A percentile compares a stretch with the other conserved stretches of the same genome.
Evolutionary conservation across 139 green algal genomes (phyloP).

Genomic region (Parachlorella kessleri): DNA sequence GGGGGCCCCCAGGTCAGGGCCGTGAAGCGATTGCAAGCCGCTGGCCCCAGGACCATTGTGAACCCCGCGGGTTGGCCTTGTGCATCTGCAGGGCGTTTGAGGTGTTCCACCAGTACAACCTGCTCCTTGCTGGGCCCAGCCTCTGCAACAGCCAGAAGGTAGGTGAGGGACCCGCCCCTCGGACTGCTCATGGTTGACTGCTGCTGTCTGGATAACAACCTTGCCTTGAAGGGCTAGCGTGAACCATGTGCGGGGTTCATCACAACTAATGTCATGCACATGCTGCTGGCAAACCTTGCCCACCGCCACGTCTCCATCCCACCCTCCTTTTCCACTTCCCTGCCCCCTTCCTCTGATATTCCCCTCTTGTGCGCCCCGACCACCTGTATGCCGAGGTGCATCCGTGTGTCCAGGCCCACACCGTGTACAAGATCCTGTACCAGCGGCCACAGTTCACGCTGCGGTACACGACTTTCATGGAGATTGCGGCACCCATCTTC

Average conservation of each 20-base stretch:
- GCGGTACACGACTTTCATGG: slow-evolving; percentile 32
- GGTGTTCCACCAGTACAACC: slow-evolving; percentile 35
- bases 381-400: too few relatives aligned
- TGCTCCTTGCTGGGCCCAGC: slow-evolving; percentile 30
- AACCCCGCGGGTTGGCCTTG: too few relatives aligned
- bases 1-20: too few relatives aligned
- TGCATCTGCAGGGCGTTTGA: slow-evolving; percentile 32
- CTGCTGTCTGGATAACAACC: not conserved
- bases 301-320: not conserved
- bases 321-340: not conserved
- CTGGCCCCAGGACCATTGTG: not conserved
- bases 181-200: slow-evolving; percentile 5
- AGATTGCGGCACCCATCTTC: slow-evolving; percentile 38
- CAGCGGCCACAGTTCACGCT: slow-evolving; percentile 12
- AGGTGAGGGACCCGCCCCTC: not conserved
- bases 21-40: not conserved
- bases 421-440: slow-evolving; percentile 6
- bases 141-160: slow-evolving; percentile 9
- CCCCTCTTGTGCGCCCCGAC: too few relatives aligned
- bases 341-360: too few relatives aligned
- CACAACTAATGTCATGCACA: not conserved
- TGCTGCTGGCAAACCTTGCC: not conserved
- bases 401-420: not conserved
- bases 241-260: too few relatives aligned
- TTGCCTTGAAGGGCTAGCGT: not conserved